Percentiles rank a stretch among this genome's conserved stretches.
Evolutionary conservation across 2,329 filamentous ascomycete species (phyloP).

Genomic region (Huntiella decipiens): DNA sequence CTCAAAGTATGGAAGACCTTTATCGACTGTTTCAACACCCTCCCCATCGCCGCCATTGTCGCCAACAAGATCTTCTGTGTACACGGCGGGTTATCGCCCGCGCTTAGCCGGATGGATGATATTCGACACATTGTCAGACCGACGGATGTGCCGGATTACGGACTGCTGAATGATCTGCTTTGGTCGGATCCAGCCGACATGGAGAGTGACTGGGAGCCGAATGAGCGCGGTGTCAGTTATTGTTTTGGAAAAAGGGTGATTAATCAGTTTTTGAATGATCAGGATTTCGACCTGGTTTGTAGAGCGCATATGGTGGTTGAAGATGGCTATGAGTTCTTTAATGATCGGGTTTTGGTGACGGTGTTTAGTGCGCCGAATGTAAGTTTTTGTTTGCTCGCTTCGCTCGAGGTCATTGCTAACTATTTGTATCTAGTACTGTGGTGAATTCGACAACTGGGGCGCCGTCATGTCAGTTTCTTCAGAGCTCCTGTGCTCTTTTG

Average conservation of each 20-base stretch:
- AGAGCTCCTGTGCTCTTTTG: slow-evolving; percentile 90
- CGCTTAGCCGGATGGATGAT: slow-evolving; percentile 91
- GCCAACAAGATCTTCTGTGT: slow-evolving; percentile 97
- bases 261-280: slow-evolving; percentile 78
- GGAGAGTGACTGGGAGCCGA: slow-evolving; percentile 95
- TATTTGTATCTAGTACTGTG: slow-evolving; percentile 55
- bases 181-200: slow-evolving; percentile 98
- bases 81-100: slow-evolving; percentile 83
- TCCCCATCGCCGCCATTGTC: slow-evolving; percentile 91
- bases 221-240: slow-evolving; percentile 91
- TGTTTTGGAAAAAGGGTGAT: slow-evolving; percentile 98
- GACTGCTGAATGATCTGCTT: slow-evolving; percentile 78
- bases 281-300: slow-evolving; percentile 95
- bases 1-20: slow-evolving; percentile 98
- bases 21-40: slow-evolving; percentile 85
- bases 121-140: slow-evolving; percentile 90
- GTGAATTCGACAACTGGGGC: slow-evolving; percentile 98
- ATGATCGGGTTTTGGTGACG: slow-evolving; percentile 81
- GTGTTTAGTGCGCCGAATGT: slow-evolving; percentile 97
- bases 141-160: slow-evolving; percentile 94
- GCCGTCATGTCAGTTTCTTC: slow-evolving; percentile 95
- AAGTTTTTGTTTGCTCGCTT: slow-evolving; percentile 24
- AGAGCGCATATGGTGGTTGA: slow-evolving; percentile 98
- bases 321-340: slow-evolving; percentile 98
- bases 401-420: slow-evolving; percentile 15